A percentile compares a stretch with the other conserved stretches of the same genome.
These are phyloP conservation scores for Blumeria hordei DNA, from an alignment of 2,329 filamentous ascomycete species.

Conservation along the genomic window DNA sequence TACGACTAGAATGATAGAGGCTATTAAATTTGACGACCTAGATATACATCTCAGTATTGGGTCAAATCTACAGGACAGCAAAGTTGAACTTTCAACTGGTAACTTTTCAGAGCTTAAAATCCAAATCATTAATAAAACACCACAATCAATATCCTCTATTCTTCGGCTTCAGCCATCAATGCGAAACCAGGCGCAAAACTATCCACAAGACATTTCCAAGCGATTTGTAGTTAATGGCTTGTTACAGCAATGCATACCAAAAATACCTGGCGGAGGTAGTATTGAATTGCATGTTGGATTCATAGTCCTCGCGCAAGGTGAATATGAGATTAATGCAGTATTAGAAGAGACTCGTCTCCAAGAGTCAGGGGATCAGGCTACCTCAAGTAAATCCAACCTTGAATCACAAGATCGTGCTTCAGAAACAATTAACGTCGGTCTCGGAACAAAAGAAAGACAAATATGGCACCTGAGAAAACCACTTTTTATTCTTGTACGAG, in stretches of 20 bases:
- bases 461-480: conserved; percentile 39
- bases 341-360: conserved; percentile 52
- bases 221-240: conserved; percentile 70
- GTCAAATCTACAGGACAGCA: conserved; percentile 2
- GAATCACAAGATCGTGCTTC: conserved; percentile 18
- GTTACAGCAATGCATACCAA: conserved; percentile 47
- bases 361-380: conserved; percentile 11
- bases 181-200: conserved; percentile 34
- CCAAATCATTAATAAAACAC: conserved; percentile 50
- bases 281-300: conserved; percentile 41
- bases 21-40: conserved; percentile 58
- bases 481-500: conserved; percentile 28
- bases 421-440: conserved; percentile 30
- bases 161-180: conserved; percentile 57
- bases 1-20: conserved; percentile 57
- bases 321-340: conserved; percentile 58
- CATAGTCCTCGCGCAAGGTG: conserved; percentile 52
- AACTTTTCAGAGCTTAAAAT: conserved; percentile 45
- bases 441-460: conserved; percentile 33
- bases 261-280: conserved; percentile 32
- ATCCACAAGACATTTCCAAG: conserved; percentile 59
- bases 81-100: conserved; percentile 22
- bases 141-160: conserved; percentile 41
- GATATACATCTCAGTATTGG: conserved; percentile 36
- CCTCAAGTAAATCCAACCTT: conserved; percentile 16